A percentile compares a stretch with the other conserved stretches of the same genome.
phyloP scores from a whole-genome alignment of 2,329 filamentous ascomycete species.

The Colletotrichum tamarilloi region DNA sequence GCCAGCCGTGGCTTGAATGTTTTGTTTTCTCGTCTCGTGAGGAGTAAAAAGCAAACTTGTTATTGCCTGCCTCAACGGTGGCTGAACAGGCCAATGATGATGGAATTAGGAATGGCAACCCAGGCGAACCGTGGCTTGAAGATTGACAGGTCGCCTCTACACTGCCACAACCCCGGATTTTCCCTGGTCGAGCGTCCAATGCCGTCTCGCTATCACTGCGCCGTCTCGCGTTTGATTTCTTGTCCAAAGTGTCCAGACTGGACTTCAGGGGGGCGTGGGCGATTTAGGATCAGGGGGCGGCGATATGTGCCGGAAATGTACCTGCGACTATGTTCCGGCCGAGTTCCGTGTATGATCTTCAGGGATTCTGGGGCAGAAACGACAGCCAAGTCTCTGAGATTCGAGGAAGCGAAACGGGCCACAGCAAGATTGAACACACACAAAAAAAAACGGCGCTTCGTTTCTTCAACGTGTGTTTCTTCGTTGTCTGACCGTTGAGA shows the following conservation, averaged over 20 bases:
- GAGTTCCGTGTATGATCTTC: conserved; percentile 33
- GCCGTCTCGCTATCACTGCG: conserved; percentile 1
- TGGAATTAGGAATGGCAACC: background rate
- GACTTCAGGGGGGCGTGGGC: conserved; percentile 1
- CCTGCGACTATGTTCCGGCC: conserved; percentile 17
- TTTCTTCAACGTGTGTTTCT: background rate
- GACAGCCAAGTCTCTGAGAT: conserved; percentile 11
- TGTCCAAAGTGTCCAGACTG: background rate
- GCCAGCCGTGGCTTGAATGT: conserved; percentile 7
- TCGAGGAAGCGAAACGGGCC: conserved; percentile 8
- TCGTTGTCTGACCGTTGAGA: background rate
- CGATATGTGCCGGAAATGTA: conserved; percentile 7
- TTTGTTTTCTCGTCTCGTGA: conserved; percentile 7
- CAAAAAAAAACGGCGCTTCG: background rate
- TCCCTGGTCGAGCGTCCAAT: background rate
- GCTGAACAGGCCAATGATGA: background rate
- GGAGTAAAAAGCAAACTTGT: background rate
- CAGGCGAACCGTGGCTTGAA: background rate
- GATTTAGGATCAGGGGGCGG: conserved; percentile 24
- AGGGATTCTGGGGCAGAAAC: conserved; percentile 21
- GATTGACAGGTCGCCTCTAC: background rate
- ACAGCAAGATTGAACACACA: background rate
- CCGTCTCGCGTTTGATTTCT: conserved; percentile 12
- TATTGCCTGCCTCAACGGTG: background rate
- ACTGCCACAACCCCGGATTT: conserved; percentile 16